These are phyloP conservation scores for Yamadazyma oceani DNA, from an alignment of 1,139 yeast species.

Conservation along the genomic window DNA sequence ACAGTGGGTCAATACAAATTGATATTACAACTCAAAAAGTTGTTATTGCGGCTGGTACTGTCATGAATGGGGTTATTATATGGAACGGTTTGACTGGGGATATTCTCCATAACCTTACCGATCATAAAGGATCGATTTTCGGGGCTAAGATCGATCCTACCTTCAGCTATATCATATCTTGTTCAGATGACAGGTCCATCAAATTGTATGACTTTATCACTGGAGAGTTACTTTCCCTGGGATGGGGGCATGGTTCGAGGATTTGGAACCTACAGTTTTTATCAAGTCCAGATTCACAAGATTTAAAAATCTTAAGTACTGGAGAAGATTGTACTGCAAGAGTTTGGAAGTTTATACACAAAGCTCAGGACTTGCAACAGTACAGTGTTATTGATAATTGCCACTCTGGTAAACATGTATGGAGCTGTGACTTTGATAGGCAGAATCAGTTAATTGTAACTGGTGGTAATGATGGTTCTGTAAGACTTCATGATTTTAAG, in stretches of 20 bases:
- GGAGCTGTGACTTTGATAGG: conserved; percentile 73
- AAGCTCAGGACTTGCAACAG: conserved; percentile 23
- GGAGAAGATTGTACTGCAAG: conserved; percentile 93
- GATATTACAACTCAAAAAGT: conserved; percentile 37
- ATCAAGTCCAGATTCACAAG: conserved; percentile 22
- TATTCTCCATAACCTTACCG: conserved; percentile 56
- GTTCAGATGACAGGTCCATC: conserved; percentile 92
- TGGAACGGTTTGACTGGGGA: conserved; percentile 60
- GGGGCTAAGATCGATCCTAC: conserved; percentile 64
- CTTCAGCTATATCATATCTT: conserved; percentile 63
- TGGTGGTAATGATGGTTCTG: conserved; percentile 89
- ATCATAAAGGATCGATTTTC: conserved; percentile 91
- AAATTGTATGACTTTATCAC: conserved; percentile 64
- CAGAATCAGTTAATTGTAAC: conserved; percentile 55
- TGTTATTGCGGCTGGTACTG: conserved; percentile 81
- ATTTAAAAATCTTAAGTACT: conserved; percentile 55
- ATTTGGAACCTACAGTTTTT: conserved; percentile 81
- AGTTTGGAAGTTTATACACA: conserved; percentile 55
- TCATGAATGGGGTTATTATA: conserved; percentile 79
- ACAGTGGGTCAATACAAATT: conserved; percentile 75
- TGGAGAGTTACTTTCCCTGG: conserved; percentile 66
- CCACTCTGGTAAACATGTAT: conserved; percentile 83
- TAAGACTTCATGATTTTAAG: conserved; percentile 59
- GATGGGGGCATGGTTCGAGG: conserved; percentile 97
- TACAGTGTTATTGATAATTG: conserved; percentile 49